Evolutionary conservation across 306 rosid species (phyloP).

Genomic region (Prunus davidiana): DNA sequence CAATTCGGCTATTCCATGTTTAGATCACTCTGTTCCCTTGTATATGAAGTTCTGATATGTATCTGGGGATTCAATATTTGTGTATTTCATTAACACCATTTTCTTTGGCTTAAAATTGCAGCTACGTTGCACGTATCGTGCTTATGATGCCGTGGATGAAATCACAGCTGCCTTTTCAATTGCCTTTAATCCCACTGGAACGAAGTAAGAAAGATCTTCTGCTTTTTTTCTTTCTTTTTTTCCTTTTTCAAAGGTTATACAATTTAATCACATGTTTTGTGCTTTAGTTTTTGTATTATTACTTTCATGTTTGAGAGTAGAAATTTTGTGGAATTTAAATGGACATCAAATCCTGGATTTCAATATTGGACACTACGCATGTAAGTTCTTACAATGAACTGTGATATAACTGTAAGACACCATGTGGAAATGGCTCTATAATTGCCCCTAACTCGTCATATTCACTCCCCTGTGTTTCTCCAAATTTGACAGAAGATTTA

Average conservation of each 20-base stretch:
- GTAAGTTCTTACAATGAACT: constrained; percentile 5
- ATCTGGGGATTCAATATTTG: constrained; percentile 14
- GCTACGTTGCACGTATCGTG: constrained; percentile 95
- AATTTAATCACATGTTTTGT: not conserved
- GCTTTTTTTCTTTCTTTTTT: constrained; percentile 1
- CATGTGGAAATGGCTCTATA: constrained; percentile 11
- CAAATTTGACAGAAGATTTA: constrained; percentile 1
- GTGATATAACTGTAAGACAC: not conserved
- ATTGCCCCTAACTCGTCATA: not conserved
- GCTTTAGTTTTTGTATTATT: not conserved
- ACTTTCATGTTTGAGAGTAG: not conserved
- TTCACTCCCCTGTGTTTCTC: not conserved
- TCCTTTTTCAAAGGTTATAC: not conserved
- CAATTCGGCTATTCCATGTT: not conserved
- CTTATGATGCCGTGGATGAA: constrained; percentile 97
- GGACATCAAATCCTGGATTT: not conserved
- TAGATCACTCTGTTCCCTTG: not conserved
- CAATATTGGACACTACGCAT: not conserved
- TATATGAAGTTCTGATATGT: not conserved
- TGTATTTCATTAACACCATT: constrained; percentile 17
- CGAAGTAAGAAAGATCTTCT: constrained; percentile 51
- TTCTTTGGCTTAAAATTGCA: constrained; percentile 40
- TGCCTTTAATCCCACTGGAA: constrained; percentile 86
- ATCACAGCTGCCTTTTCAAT: constrained; percentile 86
- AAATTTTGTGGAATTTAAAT: not conserved